phyloP scores from a whole-genome alignment of 352 stramenopile species.

The Pythium rhizo-oryzae region DNA sequence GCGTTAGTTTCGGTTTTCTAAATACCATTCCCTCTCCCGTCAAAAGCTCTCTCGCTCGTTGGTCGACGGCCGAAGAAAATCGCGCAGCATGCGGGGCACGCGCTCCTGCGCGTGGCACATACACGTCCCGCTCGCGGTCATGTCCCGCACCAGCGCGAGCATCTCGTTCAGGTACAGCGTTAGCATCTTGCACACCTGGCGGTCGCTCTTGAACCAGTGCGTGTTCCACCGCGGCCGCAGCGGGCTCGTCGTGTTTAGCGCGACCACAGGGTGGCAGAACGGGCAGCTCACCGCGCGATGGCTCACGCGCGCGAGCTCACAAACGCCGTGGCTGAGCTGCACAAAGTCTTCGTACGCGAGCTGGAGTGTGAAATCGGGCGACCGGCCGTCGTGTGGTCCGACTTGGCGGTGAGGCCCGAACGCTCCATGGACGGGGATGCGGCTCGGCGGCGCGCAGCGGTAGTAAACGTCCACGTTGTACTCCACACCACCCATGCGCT shows the following conservation, averaged over 20 bases:
- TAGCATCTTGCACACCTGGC: background rate
- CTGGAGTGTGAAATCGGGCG: background rate
- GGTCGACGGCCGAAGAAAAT: background rate
- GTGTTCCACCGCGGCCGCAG: background rate
- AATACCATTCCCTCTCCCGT: background rate
- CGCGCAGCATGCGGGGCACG: background rate
- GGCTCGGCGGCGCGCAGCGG: background rate
- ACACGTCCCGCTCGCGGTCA: background rate
- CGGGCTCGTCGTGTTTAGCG: background rate
- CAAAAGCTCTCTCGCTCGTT: background rate
- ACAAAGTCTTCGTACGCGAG: background rate
- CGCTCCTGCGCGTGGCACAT: background rate
- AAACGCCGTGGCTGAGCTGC: background rate
- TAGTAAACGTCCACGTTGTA: background rate
- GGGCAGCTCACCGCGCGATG: background rate
- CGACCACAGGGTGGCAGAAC: background rate
- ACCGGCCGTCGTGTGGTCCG: background rate
- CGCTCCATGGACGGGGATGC: background rate
- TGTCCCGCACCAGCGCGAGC: background rate
- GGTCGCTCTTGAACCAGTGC: constrained; percentile 4
- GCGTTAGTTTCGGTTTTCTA: no score
- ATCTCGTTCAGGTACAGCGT: constrained; percentile 1
- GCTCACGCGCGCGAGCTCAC: background rate
- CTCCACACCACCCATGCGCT: background rate
- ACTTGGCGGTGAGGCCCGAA: background rate